phyloP scores from a whole-genome alignment of 2,329 filamentous ascomycete species.

The Huntiella decipiens region DNA sequence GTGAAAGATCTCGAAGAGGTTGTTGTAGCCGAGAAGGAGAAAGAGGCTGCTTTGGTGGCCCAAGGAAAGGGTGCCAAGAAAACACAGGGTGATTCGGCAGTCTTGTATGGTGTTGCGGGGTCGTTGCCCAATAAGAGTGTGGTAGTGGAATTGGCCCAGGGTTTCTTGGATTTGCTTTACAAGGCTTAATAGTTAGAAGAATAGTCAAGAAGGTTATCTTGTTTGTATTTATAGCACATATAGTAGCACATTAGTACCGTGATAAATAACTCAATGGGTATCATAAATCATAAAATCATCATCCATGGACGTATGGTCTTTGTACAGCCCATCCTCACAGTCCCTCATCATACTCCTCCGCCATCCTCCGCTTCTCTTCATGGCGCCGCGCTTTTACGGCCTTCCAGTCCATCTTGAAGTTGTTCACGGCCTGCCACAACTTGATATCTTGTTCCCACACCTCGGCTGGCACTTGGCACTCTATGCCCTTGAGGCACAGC shows the following conservation, averaged over 20 bases:
- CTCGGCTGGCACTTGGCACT: slow-evolving; percentile 34
- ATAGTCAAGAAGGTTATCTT: background rate
- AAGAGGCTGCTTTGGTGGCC: slow-evolving; percentile 52
- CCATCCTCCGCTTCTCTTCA: slow-evolving; percentile 19
- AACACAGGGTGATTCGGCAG: slow-evolving; percentile 60
- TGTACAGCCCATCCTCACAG: background rate
- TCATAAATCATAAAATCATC: background rate
- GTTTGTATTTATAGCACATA: background rate
- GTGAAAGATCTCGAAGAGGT: slow-evolving; percentile 51
- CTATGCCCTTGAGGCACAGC: slow-evolving; percentile 42
- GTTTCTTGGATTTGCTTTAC: slow-evolving; percentile 84
- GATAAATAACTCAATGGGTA: slow-evolving; percentile 1
- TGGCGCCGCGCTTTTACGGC: slow-evolving; percentile 20
- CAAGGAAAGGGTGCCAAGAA: slow-evolving; percentile 49
- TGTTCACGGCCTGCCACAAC: slow-evolving; percentile 37
- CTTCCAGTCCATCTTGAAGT: slow-evolving; percentile 43
- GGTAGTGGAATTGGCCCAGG: slow-evolving; percentile 72
- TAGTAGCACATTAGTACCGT: background rate
- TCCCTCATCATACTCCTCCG: background rate
- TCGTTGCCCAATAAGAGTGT: slow-evolving; percentile 91
- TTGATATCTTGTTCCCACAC: slow-evolving; percentile 32
- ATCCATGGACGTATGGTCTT: background rate
- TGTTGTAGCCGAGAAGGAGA: slow-evolving; percentile 57
- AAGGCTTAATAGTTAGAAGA: slow-evolving; percentile 40
- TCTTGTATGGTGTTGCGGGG: slow-evolving; percentile 86